These are phyloP conservation scores for Starmera amethionina DNA, from an alignment of 805 yeast species.

Conservation along the genomic window DNA sequence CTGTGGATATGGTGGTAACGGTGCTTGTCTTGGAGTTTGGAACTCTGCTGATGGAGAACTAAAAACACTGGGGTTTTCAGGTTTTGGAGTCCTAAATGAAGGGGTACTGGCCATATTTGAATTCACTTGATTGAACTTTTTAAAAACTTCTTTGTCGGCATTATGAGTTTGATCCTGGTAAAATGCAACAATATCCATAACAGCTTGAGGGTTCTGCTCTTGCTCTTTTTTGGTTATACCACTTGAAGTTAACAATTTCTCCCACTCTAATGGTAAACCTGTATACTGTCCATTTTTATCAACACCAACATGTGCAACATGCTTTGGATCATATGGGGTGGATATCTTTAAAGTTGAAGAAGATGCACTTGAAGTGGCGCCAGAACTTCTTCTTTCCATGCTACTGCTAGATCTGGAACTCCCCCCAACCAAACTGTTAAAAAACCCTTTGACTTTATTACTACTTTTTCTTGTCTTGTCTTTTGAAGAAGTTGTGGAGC, in stretches of 20 bases:
- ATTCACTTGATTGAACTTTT: slow-evolving; percentile 25
- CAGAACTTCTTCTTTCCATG: slow-evolving; percentile 15
- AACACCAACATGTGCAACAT: slow-evolving; percentile 88
- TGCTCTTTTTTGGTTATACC: slow-evolving; percentile 87
- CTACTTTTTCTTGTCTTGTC: slow-evolving; percentile 29
- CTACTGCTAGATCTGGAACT: slow-evolving; percentile 15
- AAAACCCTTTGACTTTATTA: slow-evolving; percentile 47
- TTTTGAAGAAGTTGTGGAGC: slow-evolving; percentile 2
- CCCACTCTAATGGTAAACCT: slow-evolving; percentile 93
- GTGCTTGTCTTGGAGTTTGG: slow-evolving; percentile 13
- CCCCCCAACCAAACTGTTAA: slow-evolving; percentile 32
- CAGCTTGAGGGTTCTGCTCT: slow-evolving; percentile 88
- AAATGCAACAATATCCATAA: slow-evolving; percentile 81
- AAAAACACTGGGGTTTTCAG: not conserved
- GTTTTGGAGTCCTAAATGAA: slow-evolving; percentile 24
- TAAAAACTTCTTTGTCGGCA: slow-evolving; percentile 30
- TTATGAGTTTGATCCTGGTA: slow-evolving; percentile 52
- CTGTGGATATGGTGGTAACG: slow-evolving; percentile 21
- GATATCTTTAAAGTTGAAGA: slow-evolving; percentile 46
- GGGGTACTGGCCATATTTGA: slow-evolving; percentile 19
- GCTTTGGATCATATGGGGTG: slow-evolving; percentile 86
- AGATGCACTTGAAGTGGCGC: slow-evolving; percentile 6
- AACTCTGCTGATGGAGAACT: slow-evolving; percentile 7
- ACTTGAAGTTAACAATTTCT: slow-evolving; percentile 65
- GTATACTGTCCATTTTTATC: slow-evolving; percentile 82